A percentile compares a stretch with the other conserved stretches of the same genome.
Evolutionary conservation across 441 rosid species (phyloP).

Genomic region (Gossypium armourianum): DNA sequence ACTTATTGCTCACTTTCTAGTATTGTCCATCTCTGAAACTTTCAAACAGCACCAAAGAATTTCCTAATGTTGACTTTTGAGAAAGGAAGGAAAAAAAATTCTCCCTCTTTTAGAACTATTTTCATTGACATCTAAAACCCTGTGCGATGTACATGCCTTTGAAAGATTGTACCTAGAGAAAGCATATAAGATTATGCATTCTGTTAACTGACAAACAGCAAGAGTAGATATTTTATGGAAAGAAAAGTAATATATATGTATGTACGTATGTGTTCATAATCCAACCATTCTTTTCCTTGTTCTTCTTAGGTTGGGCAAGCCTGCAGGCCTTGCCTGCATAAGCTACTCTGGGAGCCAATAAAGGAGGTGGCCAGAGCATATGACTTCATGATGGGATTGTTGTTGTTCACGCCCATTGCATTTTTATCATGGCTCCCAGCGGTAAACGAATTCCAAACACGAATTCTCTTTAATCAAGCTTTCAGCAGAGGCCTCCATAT

Average conservation of each 20-base stretch:
- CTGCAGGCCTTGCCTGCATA: slow-evolving; percentile 45
- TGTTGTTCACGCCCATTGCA: slow-evolving; percentile 72
- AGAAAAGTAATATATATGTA: not conserved
- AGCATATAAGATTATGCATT: not conserved
- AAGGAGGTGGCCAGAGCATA: slow-evolving; percentile 65
- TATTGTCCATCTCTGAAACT: not conserved
- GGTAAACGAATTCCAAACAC: slow-evolving; percentile 76
- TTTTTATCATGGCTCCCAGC: slow-evolving; percentile 89
- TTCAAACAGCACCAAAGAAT: not conserved
- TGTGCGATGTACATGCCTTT: not conserved
- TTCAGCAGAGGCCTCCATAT: slow-evolving; percentile 87
- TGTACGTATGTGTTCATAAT: not conserved
- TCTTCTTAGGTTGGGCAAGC: slow-evolving; percentile 65
- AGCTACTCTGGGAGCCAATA: slow-evolving; percentile 61
- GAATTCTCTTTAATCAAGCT: slow-evolving; percentile 92
- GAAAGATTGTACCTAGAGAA: not conserved
- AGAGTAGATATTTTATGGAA: not conserved
- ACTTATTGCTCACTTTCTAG: not conserved
- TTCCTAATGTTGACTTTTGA: not conserved
- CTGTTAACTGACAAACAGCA: not conserved
- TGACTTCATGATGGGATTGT: slow-evolving; percentile 67
- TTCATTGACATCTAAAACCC: not conserved
- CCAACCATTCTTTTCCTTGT: not conserved
- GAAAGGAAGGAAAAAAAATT: not conserved
- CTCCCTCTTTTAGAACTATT: not conserved